A percentile compares a stretch with the other conserved stretches of the same genome.
Conservation (phyloP, 768 basidiomycete species). For the Amanita exitialis region DNA sequence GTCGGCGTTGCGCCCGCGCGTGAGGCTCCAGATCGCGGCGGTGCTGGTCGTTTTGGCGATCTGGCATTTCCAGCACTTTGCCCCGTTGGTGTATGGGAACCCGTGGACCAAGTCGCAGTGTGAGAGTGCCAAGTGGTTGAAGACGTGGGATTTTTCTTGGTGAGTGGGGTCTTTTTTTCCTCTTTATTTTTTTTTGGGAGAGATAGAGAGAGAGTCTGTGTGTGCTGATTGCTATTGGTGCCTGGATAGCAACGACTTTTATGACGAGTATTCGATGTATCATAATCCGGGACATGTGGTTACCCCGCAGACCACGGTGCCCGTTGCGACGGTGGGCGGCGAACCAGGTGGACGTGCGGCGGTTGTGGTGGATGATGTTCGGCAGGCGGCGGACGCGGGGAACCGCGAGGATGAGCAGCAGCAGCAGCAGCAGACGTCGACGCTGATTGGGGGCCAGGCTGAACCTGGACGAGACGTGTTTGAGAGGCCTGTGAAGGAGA, state of each 20-base stretch:
- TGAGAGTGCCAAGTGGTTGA: slow-evolving; percentile 69
- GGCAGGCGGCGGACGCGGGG: slow-evolving; percentile 7
- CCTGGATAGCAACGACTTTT: slow-evolving; percentile 50
- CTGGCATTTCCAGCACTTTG: slow-evolving; percentile 72
- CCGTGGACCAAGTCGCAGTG: slow-evolving; percentile 84
- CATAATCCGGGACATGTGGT: slow-evolving; percentile 24
- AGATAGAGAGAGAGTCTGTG: too few species aligned
- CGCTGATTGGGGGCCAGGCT: slow-evolving; percentile 36
- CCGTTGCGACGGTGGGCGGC: slow-evolving; percentile 39
- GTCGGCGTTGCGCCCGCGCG: slow-evolving; percentile 60
- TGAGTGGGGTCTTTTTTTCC: slow-evolving; percentile 20
- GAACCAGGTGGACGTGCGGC: slow-evolving; percentile 44
- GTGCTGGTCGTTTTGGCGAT: slow-evolving; percentile 64
- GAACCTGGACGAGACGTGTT: slow-evolving; percentile 77
- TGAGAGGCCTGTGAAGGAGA: slow-evolving; percentile 31
- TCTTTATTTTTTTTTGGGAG: neutral
- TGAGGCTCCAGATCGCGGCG: slow-evolving; percentile 74
- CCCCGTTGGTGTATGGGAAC: slow-evolving; percentile 75
- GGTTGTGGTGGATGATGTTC: slow-evolving; percentile 41
- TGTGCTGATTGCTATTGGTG: neutral
- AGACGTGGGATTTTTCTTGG: slow-evolving; percentile 97
- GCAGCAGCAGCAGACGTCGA: slow-evolving; percentile 21
- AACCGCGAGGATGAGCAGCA: slow-evolving; percentile 11
- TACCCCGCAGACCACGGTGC: slow-evolving; percentile 22
- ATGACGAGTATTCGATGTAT: slow-evolving; percentile 58